A percentile compares a stretch with the other conserved stretches of the same genome.
These are phyloP conservation scores for Phanerochaete carnosa DNA, from an alignment of 768 basidiomycete genomes.

Conservation along the genomic window DNA sequence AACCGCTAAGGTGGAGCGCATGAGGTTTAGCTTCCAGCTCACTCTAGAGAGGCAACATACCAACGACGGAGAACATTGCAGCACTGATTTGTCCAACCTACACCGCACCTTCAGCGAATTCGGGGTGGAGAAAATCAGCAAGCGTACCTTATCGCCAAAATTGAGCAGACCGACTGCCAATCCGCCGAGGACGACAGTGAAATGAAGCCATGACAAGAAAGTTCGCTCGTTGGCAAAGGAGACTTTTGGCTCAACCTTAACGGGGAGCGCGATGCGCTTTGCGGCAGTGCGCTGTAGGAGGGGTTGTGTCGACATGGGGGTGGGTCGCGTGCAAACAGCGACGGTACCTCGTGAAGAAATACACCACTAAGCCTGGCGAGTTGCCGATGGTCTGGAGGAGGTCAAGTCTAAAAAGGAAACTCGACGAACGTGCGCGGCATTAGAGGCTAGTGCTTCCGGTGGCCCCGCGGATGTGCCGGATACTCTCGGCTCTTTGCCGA, in stretches of 20 bases:
- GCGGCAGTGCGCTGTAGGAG: conserved; percentile 89
- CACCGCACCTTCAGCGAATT: background rate
- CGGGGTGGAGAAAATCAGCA: background rate
- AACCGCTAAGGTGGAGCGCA: conserved; percentile 58
- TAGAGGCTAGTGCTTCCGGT: conserved; percentile 12
- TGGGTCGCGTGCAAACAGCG: conserved; percentile 36
- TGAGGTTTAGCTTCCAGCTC: background rate
- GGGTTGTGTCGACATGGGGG: conserved; percentile 92
- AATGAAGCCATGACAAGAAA: conserved; percentile 98
- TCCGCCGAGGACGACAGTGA: conserved; percentile 96
- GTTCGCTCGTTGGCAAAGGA: conserved; percentile 95
- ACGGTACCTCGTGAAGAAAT: background rate
- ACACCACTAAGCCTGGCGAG: background rate
- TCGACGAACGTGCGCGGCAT: conserved; percentile 28
- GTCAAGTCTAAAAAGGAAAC: conserved; percentile 13
- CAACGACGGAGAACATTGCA: conserved; percentile 93
- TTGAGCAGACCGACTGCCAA: conserved; percentile 94
- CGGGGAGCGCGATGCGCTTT: conserved; percentile 95
- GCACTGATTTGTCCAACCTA: conserved; percentile 95
- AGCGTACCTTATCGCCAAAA: conserved; percentile 88
- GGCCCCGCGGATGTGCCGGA: background rate
- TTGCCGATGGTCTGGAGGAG: background rate
- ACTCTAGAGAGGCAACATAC: conserved; percentile 46
- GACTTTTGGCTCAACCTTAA: conserved; percentile 92
- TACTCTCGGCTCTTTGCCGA: background rate